Percentiles rank a stretch among this genome's conserved stretches.
phyloP scores from a whole-genome alignment of 768 basidiomycete genomes.

The Cyclocybe aegerita region DNA sequence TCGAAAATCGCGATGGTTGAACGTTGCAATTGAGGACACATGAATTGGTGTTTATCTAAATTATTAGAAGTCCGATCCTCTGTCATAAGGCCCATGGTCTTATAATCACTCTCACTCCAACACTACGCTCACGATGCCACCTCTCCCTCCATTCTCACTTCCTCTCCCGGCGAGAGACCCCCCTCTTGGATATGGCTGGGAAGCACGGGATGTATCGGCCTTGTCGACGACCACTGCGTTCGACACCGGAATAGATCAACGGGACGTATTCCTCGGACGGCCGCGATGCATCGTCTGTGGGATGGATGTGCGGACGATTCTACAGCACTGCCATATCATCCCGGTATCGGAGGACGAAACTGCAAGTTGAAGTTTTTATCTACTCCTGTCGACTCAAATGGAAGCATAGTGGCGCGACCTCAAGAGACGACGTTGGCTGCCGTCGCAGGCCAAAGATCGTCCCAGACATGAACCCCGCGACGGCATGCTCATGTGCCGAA shows the following conservation, averaged over 20 bases:
- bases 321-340: constrained; percentile 16
- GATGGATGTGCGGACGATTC: not conserved
- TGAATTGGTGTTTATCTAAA: too few relatives aligned
- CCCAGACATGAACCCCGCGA: constrained; percentile 21
- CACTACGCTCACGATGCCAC: constrained; percentile 7
- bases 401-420: constrained; percentile 22
- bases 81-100: too few relatives aligned
- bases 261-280: constrained; percentile 18
- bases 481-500: constrained; percentile 19
- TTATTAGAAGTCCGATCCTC: not conserved
- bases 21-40: too few relatives aligned
- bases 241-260: constrained; percentile 15
- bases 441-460: constrained; percentile 12
- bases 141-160: constrained; percentile 16
- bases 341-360: constrained; percentile 7
- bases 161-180: constrained; percentile 16
- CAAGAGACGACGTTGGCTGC: constrained; percentile 20
- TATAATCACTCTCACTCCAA: too few relatives aligned
- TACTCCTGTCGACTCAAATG: constrained; percentile 7
- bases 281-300: constrained; percentile 18
- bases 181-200: constrained; percentile 18
- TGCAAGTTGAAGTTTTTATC: constrained; percentile 11
- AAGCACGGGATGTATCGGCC: constrained; percentile 12
- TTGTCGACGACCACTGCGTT: constrained; percentile 20
- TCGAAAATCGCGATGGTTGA: too few relatives aligned